Percentiles rank a stretch among this genome's conserved stretches.
These are phyloP conservation scores for Metschnikowia noctiluminum DNA, from an alignment of 805 yeast genomes.

Conservation along the genomic window DNA sequence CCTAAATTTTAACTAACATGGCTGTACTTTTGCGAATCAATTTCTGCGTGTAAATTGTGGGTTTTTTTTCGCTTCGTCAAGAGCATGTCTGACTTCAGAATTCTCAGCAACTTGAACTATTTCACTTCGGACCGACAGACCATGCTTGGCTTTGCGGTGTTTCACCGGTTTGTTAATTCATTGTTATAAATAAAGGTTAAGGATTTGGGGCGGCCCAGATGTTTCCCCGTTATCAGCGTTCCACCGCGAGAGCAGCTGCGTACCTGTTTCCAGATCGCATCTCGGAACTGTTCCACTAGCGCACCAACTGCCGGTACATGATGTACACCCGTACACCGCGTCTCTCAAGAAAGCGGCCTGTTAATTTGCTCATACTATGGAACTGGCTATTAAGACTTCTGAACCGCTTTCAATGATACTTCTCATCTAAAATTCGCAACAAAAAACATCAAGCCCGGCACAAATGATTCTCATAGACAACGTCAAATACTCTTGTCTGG, in stretches of 20 bases:
- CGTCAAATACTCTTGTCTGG: constrained; percentile 77
- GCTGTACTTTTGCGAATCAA: too few relatives aligned
- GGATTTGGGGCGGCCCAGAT: neutral
- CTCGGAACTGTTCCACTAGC: neutral
- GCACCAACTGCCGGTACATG: neutral
- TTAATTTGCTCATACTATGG: constrained; percentile 13
- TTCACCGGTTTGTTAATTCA: neutral
- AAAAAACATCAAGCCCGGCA: neutral
- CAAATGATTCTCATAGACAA: constrained; percentile 75
- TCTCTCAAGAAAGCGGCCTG: neutral
- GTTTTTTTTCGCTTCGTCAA: too few relatives aligned
- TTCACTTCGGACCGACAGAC: neutral
- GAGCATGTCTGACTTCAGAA: too few relatives aligned
- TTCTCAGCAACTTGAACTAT: neutral
- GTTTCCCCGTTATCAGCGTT: neutral
- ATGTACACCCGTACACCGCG: constrained; percentile 7
- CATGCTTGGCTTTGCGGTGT: neutral
- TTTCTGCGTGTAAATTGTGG: too few relatives aligned
- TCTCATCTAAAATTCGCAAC: neutral
- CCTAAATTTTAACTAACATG: too few relatives aligned
- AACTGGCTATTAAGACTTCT: neutral
- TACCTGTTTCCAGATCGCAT: constrained; percentile 11
- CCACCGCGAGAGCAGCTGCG: neutral
- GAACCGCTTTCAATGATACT: constrained; percentile 3
- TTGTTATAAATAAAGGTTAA: neutral